Percentiles rank a stretch among this genome's conserved stretches.
Conservation (phyloP, 2,329 filamentous ascomycete species). For the Cercospora berteroae region DNA sequence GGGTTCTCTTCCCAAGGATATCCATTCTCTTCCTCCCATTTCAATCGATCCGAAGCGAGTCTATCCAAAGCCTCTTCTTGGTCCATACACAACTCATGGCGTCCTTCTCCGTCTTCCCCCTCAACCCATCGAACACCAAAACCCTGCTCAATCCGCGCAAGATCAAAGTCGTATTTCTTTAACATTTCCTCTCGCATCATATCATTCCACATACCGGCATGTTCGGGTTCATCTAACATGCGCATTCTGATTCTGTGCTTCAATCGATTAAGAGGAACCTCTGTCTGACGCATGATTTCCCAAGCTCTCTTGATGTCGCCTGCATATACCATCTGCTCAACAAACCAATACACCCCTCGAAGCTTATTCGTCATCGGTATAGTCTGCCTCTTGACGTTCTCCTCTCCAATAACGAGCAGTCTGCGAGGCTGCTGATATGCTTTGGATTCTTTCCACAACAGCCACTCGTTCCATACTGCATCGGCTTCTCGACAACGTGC, state of each 20-base stretch:
- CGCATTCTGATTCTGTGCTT: slow-evolving; percentile 23
- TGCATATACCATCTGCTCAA: slow-evolving; percentile 36
- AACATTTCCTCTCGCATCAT: slow-evolving; percentile 30
- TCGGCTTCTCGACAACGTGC: slow-evolving; percentile 34
- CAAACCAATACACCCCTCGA: slow-evolving; percentile 38
- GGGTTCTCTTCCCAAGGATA: slow-evolving; percentile 30
- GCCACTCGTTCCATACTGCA: slow-evolving; percentile 38
- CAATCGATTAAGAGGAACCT: slow-evolving; percentile 25
- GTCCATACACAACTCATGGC: slow-evolving; percentile 30
- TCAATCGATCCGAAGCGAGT: slow-evolving; percentile 29
- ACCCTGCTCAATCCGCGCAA: slow-evolving; percentile 34
- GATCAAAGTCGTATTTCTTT: slow-evolving; percentile 33
- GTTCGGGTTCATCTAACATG: slow-evolving; percentile 33
- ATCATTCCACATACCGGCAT: slow-evolving; percentile 30
- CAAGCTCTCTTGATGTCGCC: slow-evolving; percentile 35
- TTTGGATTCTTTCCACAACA: slow-evolving; percentile 32
- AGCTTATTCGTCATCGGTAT: slow-evolving; percentile 26
- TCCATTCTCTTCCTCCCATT: slow-evolving; percentile 31
- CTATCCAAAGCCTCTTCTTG: slow-evolving; percentile 34
- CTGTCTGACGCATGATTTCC: slow-evolving; percentile 31
- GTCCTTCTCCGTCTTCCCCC: slow-evolving; percentile 25
- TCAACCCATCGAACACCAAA: slow-evolving; percentile 34
- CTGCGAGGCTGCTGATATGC: slow-evolving; percentile 25
- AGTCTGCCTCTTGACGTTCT: not conserved
- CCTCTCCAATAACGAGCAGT: slow-evolving; percentile 10